Percentiles rank a stretch among this genome's conserved stretches.
Evolutionary conservation across 495 filamentous ascomycete species (phyloP).

Genomic region (Aspergillus panamensis): DNA sequence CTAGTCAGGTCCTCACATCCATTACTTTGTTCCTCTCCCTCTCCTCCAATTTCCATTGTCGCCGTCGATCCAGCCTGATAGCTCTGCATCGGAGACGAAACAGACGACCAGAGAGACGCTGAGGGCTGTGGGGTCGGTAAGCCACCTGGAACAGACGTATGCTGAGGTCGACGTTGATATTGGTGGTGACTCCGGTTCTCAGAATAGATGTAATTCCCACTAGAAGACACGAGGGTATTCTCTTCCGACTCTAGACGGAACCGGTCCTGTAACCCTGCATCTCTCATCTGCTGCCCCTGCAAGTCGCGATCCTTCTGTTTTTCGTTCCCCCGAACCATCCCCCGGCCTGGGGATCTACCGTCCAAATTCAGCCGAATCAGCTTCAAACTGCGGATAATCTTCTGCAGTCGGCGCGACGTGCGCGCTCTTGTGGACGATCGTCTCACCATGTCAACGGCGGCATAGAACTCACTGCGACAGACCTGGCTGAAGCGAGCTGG

Average conservation of each 20-base stretch:
- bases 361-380: constrained; percentile 30
- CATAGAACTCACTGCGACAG: constrained; percentile 75
- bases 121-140: constrained; percentile 19
- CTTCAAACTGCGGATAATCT: constrained; percentile 41
- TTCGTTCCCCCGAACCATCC: not conserved
- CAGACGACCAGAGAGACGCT: constrained; percentile 22
- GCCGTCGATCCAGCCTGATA: not conserved
- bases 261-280: not conserved
- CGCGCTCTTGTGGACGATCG: constrained; percentile 45
- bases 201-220: not conserved
- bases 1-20: constrained; percentile 41
- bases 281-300: not conserved
- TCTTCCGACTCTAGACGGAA: not conserved
- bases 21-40: constrained; percentile 7
- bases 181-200: not conserved
- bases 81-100: constrained; percentile 13
- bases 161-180: not conserved
- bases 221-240: not conserved
- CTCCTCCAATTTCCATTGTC: not conserved
- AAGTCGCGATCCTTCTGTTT: not conserved
- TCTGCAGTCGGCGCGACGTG: constrained; percentile 37
- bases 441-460: constrained; percentile 74
- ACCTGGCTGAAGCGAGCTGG: constrained; percentile 64
- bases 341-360: not conserved
- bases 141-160: not conserved